Evolutionary conservation across 2,329 filamentous ascomycete species (phyloP).

Genomic region (Colletotrichum orbiculare): DNA sequence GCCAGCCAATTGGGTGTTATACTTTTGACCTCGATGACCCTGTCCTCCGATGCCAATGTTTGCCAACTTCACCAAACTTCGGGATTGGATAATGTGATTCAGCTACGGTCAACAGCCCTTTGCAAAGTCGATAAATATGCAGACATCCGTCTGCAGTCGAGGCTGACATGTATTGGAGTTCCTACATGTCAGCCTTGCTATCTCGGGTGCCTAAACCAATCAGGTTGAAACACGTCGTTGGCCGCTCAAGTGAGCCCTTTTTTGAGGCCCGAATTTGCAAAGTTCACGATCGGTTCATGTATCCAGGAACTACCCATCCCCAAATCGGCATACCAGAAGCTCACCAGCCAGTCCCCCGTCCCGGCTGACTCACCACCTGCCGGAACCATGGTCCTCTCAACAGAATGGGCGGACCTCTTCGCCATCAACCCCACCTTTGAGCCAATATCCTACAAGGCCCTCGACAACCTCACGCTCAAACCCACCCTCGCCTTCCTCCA

Average conservation of each 20-base stretch:
- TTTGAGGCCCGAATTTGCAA: background rate
- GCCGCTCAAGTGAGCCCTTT: background rate
- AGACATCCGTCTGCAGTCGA: background rate
- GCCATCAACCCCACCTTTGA: conserved; percentile 11
- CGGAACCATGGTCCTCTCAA: background rate
- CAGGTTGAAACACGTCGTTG: conserved; percentile 26
- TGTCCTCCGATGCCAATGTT: background rate
- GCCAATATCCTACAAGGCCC: conserved; percentile 17
- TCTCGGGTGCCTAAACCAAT: conserved; percentile 18
- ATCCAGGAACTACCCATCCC: no score
- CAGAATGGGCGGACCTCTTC: conserved; percentile 23
- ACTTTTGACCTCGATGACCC: conserved; percentile 16
- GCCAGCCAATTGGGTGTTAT: conserved; percentile 32
- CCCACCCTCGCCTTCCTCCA: conserved; percentile 12
- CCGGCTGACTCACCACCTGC: no score
- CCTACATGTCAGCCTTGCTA: conserved; percentile 11
- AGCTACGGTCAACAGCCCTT: background rate
- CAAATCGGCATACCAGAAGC: no score
- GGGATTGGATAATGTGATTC: background rate
- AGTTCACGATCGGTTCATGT: background rate
- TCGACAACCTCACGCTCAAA: conserved; percentile 17
- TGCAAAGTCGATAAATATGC: background rate
- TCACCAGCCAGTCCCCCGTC: no score
- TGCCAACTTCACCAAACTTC: background rate
- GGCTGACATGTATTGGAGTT: background rate